Evolutionary conservation across 2,329 filamentous ascomycete species (phyloP).

Genomic region (Diplodia scrobiculata): DNA sequence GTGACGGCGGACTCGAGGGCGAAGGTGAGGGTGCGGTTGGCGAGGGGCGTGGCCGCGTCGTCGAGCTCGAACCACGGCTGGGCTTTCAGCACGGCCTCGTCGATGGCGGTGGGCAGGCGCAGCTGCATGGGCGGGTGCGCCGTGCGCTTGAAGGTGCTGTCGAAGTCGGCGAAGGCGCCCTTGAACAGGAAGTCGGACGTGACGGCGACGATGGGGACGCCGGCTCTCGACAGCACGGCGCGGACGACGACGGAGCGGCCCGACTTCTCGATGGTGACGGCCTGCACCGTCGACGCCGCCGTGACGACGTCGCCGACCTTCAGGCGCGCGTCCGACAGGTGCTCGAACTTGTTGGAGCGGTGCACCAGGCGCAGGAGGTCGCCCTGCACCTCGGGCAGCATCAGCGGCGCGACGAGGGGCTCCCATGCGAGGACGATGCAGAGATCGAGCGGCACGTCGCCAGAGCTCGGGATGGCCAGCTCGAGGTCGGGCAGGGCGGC

Average conservation of each 20-base stretch:
- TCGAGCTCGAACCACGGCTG: neutral
- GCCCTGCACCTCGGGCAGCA: constrained; percentile 18
- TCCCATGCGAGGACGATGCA: constrained; percentile 49
- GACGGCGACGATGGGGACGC: constrained; percentile 32
- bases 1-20: constrained; percentile 30
- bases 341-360: constrained; percentile 32
- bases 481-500: neutral
- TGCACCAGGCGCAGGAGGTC: constrained; percentile 34
- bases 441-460: constrained; percentile 34
- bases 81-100: neutral
- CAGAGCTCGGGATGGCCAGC: neutral
- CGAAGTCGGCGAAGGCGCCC: constrained; percentile 31
- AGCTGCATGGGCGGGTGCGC: neutral
- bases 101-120: neutral
- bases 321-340: constrained; percentile 24
- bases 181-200: constrained; percentile 33
- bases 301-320: constrained; percentile 31
- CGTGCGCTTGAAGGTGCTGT: neutral
- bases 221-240: constrained; percentile 28
- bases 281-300: constrained; percentile 26
- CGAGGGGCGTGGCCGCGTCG: neutral
- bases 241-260: constrained; percentile 32
- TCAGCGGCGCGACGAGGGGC: constrained; percentile 32
- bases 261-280: constrained; percentile 29
- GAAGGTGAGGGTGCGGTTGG: constrained; percentile 31